Conservation (phyloP, 31 red algal species). For the Bonnemaisonia californica region DNA sequence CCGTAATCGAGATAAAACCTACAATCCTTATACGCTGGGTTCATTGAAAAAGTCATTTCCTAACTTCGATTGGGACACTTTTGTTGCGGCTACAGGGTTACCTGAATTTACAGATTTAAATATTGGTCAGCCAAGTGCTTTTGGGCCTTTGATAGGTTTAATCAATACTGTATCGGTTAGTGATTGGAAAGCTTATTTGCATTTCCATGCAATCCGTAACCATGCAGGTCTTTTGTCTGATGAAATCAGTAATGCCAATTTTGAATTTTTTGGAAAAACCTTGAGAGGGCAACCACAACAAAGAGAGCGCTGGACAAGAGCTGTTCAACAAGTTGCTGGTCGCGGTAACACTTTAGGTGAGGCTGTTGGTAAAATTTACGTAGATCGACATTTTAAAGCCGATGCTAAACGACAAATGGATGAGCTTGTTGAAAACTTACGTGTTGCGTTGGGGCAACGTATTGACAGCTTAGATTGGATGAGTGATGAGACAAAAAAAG, state of each 20-base stretch:
- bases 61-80: too few species aligned
- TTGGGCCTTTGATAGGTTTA: neutral
- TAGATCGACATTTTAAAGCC: slow-evolving; percentile 4
- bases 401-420: slow-evolving; percentile 7
- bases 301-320: slow-evolving; percentile 5
- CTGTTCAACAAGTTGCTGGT: neutral
- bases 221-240: neutral
- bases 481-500: neutral
- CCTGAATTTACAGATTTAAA: neutral
- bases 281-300: slow-evolving; percentile 26
- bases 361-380: slow-evolving; percentile 10
- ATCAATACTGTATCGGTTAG: neutral
- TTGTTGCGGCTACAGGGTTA: too few species aligned
- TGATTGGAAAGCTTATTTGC: slow-evolving; percentile 11
- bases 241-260: neutral
- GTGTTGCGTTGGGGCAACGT: neutral
- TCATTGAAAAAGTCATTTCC: too few species aligned
- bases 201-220: neutral
- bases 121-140: neutral
- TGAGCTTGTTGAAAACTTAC: slow-evolving; percentile 8
- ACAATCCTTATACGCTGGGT: too few species aligned
- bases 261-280: slow-evolving; percentile 11
- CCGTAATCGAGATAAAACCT: too few species aligned
- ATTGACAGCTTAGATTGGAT: slow-evolving; percentile 11
- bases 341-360: neutral